These are phyloP conservation scores for Mollisiaceae sp. DNA, from an alignment of 2,329 filamentous ascomycete species.

Conservation along the genomic window DNA sequence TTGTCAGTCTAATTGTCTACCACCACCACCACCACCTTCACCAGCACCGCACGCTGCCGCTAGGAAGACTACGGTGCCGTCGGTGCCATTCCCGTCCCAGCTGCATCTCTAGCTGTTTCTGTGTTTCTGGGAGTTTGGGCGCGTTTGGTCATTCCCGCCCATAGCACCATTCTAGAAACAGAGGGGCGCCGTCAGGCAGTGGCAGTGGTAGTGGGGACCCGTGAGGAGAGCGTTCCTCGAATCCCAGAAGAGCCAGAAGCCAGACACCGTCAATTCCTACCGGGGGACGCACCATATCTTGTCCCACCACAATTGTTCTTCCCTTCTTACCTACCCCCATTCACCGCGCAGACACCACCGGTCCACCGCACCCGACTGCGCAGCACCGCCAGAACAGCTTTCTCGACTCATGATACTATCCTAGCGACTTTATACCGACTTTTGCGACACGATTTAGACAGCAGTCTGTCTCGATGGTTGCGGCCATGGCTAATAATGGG, in stretches of 20 bases:
- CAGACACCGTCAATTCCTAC: neutral
- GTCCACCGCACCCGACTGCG: neutral
- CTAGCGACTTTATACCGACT: neutral
- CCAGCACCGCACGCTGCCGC: too few relatives aligned
- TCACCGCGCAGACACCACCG: neutral
- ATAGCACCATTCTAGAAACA: too few relatives aligned
- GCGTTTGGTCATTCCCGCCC: too few relatives aligned
- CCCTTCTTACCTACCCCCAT: neutral
- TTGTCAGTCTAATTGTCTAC: neutral
- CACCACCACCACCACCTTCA: too few relatives aligned
- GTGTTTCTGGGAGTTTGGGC: too few relatives aligned
- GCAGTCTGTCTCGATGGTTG: slow-evolving; percentile 36
- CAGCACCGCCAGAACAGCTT: neutral
- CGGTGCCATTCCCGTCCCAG: slow-evolving; percentile 19
- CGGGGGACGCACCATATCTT: neutral
- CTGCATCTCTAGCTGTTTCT: neutral
- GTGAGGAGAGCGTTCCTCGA: neutral
- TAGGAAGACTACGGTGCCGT: slow-evolving; percentile 16
- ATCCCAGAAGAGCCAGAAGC: neutral
- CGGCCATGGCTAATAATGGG: slow-evolving; percentile 41
- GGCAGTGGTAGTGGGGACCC: slow-evolving; percentile 5
- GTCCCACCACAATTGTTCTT: slow-evolving; percentile 3
- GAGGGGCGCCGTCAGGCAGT: too few relatives aligned
- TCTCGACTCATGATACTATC: slow-evolving; percentile 8
- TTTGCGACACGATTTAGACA: slow-evolving; percentile 17